Percentiles rank a stretch among this genome's conserved stretches.
Evolutionary conservation across 306 rosid genomes (phyloP).

Genomic region (Medicago arabica): DNA sequence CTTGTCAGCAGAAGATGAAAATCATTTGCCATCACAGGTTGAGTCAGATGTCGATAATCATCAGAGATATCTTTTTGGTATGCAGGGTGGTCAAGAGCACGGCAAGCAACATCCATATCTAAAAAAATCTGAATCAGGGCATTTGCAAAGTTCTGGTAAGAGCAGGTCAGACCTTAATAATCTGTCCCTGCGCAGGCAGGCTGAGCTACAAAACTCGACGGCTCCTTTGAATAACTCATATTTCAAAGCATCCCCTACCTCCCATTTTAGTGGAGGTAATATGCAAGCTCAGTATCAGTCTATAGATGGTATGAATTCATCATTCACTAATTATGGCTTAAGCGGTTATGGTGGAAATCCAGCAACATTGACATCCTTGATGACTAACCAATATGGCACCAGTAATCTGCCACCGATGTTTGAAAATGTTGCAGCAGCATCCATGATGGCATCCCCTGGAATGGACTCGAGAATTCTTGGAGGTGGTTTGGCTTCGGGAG

Average conservation of each 20-base stretch:
- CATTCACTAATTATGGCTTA: constrained; percentile 70
- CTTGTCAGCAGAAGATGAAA: constrained; percentile 69
- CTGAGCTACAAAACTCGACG: constrained; percentile 59
- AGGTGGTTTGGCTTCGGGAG: constrained; percentile 49
- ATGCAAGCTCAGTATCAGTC: constrained; percentile 68
- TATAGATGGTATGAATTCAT: constrained; percentile 65
- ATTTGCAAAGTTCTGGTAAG: constrained; percentile 40
- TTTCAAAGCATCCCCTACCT: constrained; percentile 69
- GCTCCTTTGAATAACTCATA: constrained; percentile 55
- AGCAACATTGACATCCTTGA: constrained; percentile 71
- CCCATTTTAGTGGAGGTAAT: constrained; percentile 64
- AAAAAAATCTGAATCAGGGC: constrained; percentile 68
- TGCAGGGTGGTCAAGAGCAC: constrained; percentile 82
- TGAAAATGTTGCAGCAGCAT: constrained; percentile 80
- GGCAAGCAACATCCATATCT: constrained; percentile 67
- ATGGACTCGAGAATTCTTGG: constrained; percentile 81
- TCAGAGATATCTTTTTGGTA: constrained; percentile 70
- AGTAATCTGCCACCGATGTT: constrained; percentile 74
- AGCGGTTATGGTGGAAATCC: constrained; percentile 80
- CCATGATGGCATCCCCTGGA: constrained; percentile 73
- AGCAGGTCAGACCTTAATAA: constrained; percentile 53
- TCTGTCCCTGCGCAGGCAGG: constrained; percentile 60
- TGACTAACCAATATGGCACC: constrained; percentile 83
- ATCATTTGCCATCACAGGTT: constrained; percentile 65
- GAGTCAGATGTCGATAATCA: constrained; percentile 69